Base-by-base conservation (phyloP, 2,329 filamentous ascomycete species). In the Fonsecaea nubica region DNA sequence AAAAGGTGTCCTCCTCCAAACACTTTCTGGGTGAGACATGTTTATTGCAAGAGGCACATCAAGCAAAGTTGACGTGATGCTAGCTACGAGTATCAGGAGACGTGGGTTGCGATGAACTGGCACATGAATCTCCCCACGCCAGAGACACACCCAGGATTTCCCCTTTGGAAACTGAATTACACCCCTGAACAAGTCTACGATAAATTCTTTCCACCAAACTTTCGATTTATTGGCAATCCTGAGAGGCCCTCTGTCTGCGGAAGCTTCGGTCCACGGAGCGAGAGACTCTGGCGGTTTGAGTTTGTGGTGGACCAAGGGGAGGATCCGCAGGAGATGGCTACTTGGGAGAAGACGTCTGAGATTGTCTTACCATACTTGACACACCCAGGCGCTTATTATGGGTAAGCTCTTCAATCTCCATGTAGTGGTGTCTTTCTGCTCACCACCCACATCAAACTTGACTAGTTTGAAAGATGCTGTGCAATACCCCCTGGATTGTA, bases 71-170 rank as follows among this genome's bases (percentile, higher is more conserved):
- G 60, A 56, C 60, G 36, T 25, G 42, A 9, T 6, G 18, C 21
- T 40, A 69, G 67, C 12, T 69, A 64, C 52, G 67, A 64, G 36
- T 69, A 69, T 38, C 61, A 76, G 35, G 74, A 76, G 48, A 76
- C 73, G 32, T 85, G 83, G 83, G 78, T 85, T 3, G 83, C 83
- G 1, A 71, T 80, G 3, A 85, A 85, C 63, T 77, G 80, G 68
- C 66, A 80, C 30, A 75, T 85, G 30, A 73, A 73, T 0, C 67
- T 80, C 0, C 83, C 83, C 0, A 84, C 80, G 0, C 77, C 75
- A 5, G 69, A 81, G 33, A 79, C 80, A 0, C 83, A 85, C 69
- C 83, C 83, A 0, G 69, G 77, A 0, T 84, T 85, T 58, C 80
- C 82, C 0, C 73, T 84, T 2, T 85, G 83, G 83, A 65, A 77